Evolutionary conservation across 495 filamentous ascomycete genomes (phyloP).

Genomic region (Bombardia bombarda): DNA sequence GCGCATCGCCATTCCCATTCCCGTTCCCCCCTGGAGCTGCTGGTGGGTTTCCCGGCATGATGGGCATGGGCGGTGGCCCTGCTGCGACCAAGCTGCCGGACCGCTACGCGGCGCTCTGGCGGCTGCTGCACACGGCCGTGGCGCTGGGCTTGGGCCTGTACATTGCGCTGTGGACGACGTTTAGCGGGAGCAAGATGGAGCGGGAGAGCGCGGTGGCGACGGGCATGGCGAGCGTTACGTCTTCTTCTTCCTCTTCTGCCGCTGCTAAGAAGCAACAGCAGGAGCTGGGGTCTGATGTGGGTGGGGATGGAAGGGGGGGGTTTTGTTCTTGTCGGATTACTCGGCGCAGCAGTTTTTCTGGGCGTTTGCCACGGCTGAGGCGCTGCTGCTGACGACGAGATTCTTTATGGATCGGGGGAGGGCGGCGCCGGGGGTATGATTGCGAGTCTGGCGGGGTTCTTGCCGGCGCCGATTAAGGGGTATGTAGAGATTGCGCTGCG

Average conservation of each 20-base stretch:
- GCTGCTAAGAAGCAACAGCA: neutral
- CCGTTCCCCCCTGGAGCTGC: neutral
- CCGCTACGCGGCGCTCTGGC: constrained; percentile 55
- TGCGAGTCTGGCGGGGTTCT: constrained; percentile 50
- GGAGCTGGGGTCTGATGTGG: constrained; percentile 4
- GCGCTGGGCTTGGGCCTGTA: constrained; percentile 65
- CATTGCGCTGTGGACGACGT: constrained; percentile 54
- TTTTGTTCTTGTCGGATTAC: constrained; percentile 8
- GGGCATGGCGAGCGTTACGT: too few relatives aligned
- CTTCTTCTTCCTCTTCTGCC: too few relatives aligned
- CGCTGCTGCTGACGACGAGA: constrained; percentile 59
- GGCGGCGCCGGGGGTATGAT: constrained; percentile 41
- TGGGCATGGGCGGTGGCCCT: constrained; percentile 20
- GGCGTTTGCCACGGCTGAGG: constrained; percentile 69
- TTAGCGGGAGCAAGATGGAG: constrained; percentile 49
- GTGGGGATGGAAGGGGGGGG: constrained; percentile 12
- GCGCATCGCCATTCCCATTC: neutral
- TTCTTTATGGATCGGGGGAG: constrained; percentile 52
- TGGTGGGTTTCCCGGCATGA: constrained; percentile 17
- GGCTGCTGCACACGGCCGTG: constrained; percentile 66
- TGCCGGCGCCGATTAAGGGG: constrained; percentile 49
- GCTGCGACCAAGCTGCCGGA: constrained; percentile 27
- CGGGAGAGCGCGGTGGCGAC: constrained; percentile 17
- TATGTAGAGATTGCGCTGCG: constrained; percentile 52
- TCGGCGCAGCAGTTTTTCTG: constrained; percentile 51